phyloP scores from a whole-genome alignment of 2,329 filamentous ascomycete species.

The Fusarium sacchari region DNA sequence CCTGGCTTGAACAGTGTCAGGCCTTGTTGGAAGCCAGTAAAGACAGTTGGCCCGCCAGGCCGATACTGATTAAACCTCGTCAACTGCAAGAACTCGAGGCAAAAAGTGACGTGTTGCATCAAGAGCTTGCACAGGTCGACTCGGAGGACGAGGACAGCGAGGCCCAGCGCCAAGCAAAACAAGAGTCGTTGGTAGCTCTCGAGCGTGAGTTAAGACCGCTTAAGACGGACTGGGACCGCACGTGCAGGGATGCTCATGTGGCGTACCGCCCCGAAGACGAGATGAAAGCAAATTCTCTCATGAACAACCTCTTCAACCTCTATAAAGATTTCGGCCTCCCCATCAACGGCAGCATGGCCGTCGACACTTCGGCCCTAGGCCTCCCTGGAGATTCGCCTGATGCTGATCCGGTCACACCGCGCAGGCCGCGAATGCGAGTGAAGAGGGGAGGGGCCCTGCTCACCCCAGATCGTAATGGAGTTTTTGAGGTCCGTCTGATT shows the following conservation, averaged over 20 bases:
- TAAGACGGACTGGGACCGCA: background rate
- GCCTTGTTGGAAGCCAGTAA: background rate
- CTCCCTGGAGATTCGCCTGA: background rate
- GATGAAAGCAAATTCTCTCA: constrained; percentile 4
- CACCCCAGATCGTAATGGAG: background rate
- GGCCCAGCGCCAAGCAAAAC: background rate
- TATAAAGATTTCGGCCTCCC: background rate
- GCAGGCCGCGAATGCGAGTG: background rate
- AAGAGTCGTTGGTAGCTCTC: background rate
- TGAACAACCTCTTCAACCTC: background rate
- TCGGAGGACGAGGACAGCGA: background rate
- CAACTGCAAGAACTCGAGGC: background rate
- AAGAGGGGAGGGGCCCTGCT: constrained; percentile 1
- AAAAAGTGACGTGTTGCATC: background rate
- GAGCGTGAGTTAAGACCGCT: background rate
- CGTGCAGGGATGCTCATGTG: constrained; percentile 3
- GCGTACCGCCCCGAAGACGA: constrained; percentile 9
- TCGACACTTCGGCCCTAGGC: background rate
- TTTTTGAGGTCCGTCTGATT: constrained; percentile 14
- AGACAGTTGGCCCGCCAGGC: background rate
- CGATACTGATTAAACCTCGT: background rate
- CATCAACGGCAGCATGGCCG: background rate
- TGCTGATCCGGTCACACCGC: background rate
- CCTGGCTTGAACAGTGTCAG: background rate
- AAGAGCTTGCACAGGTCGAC: background rate